Conservation (phyloP, 139 green algal genomes). For the Zygnema circumcarinatum region DNA sequence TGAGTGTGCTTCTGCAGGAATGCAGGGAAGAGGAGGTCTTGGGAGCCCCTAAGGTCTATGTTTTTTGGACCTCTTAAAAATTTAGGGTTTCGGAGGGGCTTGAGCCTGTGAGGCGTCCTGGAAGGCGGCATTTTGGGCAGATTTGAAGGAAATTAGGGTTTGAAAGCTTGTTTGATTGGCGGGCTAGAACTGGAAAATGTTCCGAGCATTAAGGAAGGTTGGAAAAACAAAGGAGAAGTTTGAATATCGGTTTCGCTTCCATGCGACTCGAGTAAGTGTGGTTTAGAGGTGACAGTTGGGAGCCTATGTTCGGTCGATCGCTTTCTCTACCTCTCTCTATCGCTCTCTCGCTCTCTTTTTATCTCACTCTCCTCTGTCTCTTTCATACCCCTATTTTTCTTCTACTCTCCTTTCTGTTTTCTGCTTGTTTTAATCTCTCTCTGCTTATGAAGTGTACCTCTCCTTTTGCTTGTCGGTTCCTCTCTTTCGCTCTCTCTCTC, state of each 20-base stretch:
- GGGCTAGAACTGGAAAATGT: too few species aligned
- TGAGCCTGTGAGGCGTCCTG: too few species aligned
- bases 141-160: too few species aligned
- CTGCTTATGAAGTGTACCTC: not conserved
- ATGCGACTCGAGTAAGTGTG: conserved; percentile 48
- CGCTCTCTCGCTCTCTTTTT: conserved; percentile 3
- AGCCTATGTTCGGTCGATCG: too few species aligned
- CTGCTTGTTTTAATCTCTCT: not conserved
- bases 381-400: not conserved
- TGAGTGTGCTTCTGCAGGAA: too few species aligned
- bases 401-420: not conserved
- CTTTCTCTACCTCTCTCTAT: not conserved
- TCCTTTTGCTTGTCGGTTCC: not conserved
- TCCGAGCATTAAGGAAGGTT: conserved; percentile 20
- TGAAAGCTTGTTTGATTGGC: too few species aligned
- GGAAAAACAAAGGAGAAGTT: conserved; percentile 58
- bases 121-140: too few species aligned
- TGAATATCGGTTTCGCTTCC: conserved; percentile 54
- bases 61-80: too few species aligned
- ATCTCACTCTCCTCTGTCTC: conserved; percentile 22
- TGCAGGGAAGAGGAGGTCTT: too few species aligned
- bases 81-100: too few species aligned
- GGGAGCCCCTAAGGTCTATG: too few species aligned
- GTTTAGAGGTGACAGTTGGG: not conserved
- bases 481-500: not conserved